These are phyloP conservation scores for Psidium guajava DNA, from an alignment of 345 rosid species.

Conservation along the genomic window DNA sequence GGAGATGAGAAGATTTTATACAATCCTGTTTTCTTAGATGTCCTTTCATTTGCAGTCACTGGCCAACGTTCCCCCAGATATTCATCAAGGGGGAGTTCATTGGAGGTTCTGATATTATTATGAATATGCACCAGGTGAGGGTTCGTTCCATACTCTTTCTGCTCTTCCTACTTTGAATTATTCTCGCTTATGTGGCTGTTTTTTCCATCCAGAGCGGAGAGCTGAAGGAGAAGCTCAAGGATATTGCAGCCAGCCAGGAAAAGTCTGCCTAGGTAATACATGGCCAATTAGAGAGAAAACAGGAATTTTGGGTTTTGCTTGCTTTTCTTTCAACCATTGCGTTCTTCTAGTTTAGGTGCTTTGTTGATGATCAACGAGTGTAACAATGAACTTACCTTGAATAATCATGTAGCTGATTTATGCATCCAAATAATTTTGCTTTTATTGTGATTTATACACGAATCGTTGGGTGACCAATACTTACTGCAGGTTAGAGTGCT, in stretches of 20 bases:
- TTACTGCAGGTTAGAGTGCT: background rate
- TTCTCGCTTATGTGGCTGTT: background rate
- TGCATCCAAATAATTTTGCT: background rate
- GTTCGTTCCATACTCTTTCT: background rate
- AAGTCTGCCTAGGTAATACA: background rate
- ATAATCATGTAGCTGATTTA: background rate
- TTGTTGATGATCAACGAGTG: background rate
- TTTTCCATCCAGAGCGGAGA: slow-evolving; percentile 48
- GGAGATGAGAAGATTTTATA: background rate
- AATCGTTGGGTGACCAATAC: background rate
- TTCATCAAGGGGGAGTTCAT: slow-evolving; percentile 89
- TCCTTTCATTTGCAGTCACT: slow-evolving; percentile 39
- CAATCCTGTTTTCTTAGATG: background rate
- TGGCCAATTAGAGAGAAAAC: background rate
- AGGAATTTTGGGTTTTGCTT: background rate
- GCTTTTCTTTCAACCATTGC: background rate
- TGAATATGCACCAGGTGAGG: slow-evolving; percentile 84
- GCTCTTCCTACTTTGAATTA: background rate
- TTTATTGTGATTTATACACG: background rate
- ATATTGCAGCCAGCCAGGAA: slow-evolving; percentile 11
- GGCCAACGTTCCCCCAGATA: slow-evolving; percentile 98
- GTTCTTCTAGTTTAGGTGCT: background rate
- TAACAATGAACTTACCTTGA: background rate
- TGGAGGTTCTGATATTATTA: slow-evolving; percentile 92
- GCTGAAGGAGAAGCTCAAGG: slow-evolving; percentile 74